Percentiles rank a stretch among this genome's conserved stretches.
Conservation (phyloP, 202 grass and related monocot species). For the Cymbopogon flexuosus region DNA sequence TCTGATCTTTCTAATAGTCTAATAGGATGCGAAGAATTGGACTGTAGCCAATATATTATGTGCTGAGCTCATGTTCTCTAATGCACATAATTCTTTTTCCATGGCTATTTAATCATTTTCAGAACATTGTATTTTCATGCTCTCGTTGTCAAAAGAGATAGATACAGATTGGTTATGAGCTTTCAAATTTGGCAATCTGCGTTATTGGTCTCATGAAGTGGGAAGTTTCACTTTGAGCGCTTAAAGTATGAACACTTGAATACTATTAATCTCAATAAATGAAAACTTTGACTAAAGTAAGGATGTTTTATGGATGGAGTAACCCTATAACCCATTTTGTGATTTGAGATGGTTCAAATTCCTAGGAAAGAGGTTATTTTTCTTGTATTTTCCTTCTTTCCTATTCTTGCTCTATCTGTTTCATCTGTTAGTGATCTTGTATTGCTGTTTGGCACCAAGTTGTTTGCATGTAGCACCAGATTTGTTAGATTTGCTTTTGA, state of each 20-base stretch:
- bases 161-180: constrained; percentile 7
- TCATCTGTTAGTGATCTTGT: not conserved
- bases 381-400: not conserved
- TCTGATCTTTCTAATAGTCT: not conserved
- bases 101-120: not conserved
- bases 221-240: constrained; percentile 14
- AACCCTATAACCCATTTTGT: not conserved
- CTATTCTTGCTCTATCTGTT: not conserved
- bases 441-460: not conserved
- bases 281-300: constrained; percentile 12
- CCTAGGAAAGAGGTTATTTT: not conserved
- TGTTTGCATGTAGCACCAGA: not conserved
- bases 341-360: not conserved
- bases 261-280: not conserved
- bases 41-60: not conserved
- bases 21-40: constrained; percentile 4
- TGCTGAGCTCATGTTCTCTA: not conserved
- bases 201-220: constrained; percentile 19
- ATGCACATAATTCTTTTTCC: not conserved
- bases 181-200: constrained; percentile 10
- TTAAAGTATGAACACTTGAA: constrained; percentile 19
- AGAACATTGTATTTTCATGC: constrained; percentile 21
- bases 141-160: not conserved
- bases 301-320: constrained; percentile 3
- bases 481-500: constrained; percentile 7